phyloP scores from a whole-genome alignment of 257 asterid genomes.

The Lycium barbarum region DNA sequence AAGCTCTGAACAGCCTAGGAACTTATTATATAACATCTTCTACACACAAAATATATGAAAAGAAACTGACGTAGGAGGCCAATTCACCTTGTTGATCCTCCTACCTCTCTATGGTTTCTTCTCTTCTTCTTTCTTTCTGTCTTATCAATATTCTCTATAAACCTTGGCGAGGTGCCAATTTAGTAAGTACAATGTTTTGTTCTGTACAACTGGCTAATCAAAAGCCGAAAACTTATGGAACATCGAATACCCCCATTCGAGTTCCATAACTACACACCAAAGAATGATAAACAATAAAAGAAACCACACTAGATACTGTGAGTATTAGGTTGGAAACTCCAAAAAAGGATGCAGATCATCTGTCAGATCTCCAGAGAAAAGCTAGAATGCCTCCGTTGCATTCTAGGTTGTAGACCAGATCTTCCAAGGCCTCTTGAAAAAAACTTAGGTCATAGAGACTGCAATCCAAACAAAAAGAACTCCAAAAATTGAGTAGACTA shows the following conservation, averaged over 20 bases:
- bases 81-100: conserved; percentile 51
- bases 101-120: conserved; percentile 39
- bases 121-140: conserved; percentile 30
- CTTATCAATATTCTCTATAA: conserved; percentile 52
- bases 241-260: conserved; percentile 60
- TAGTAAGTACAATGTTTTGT: conserved; percentile 66
- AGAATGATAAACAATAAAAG: conserved; percentile 63
- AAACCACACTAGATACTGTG: conserved; percentile 52
- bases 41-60: conserved; percentile 55
- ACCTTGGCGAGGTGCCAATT: conserved; percentile 82
- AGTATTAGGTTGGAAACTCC: conserved; percentile 52
- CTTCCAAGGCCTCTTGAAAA: conserved; percentile 72
- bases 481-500: conserved; percentile 49
- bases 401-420: conserved; percentile 70
- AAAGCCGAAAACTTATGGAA: conserved; percentile 61
- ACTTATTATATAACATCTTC: conserved; percentile 68
- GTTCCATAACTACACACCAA: conserved; percentile 63
- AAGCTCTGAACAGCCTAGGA: conserved; percentile 45
- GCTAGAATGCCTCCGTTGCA: conserved; percentile 72
- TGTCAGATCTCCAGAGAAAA: conserved; percentile 55
- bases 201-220: conserved; percentile 83
- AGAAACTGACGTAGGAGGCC: conserved; percentile 44
- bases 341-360: conserved; percentile 55
- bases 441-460: conserved; percentile 72
- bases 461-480: conserved; percentile 61